phyloP scores from a whole-genome alignment of 129 eudicot genomes.

The Centaurea solstitialis region DNA sequence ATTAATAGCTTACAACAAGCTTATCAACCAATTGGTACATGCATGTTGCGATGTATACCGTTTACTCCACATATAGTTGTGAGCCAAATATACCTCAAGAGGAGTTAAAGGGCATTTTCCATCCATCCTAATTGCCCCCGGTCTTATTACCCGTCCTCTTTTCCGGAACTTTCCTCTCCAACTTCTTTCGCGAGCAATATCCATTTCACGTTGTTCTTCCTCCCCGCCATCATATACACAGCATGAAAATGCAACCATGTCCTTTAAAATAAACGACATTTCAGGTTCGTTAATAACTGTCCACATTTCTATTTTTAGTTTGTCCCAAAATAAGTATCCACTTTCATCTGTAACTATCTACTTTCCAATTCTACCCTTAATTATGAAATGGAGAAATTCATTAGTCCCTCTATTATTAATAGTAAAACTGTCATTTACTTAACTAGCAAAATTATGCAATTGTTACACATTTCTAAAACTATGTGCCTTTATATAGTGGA shows the following conservation, averaged over 20 bases:
- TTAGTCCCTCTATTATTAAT: background rate
- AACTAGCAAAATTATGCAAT: background rate
- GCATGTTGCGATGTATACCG: background rate
- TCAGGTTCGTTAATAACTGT: background rate
- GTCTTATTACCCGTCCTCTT: conserved; percentile 83
- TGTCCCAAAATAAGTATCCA: background rate
- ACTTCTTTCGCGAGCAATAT: conserved; percentile 95
- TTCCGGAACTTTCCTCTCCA: conserved; percentile 98
- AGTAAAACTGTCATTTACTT: background rate
- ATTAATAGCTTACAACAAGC: background rate
- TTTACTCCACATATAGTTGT: background rate
- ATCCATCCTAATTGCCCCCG: conserved; percentile 93
- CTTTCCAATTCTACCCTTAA: conserved; percentile 1
- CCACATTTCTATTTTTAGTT: background rate
- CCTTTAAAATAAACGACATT: conserved; percentile 43
- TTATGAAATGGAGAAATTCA: background rate
- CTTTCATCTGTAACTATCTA: background rate
- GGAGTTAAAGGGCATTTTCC: conserved; percentile 99
- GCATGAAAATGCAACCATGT: conserved; percentile 99
- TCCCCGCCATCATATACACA: conserved; percentile 99
- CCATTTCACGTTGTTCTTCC: conserved; percentile 96
- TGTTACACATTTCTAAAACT: background rate
- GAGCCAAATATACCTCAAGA: conserved; percentile 62
- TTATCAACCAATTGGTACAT: background rate
- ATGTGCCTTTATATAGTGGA: background rate